Conservation (phyloP, 2,329 filamentous ascomycete genomes). For the Diaporthe vexans region DNA sequence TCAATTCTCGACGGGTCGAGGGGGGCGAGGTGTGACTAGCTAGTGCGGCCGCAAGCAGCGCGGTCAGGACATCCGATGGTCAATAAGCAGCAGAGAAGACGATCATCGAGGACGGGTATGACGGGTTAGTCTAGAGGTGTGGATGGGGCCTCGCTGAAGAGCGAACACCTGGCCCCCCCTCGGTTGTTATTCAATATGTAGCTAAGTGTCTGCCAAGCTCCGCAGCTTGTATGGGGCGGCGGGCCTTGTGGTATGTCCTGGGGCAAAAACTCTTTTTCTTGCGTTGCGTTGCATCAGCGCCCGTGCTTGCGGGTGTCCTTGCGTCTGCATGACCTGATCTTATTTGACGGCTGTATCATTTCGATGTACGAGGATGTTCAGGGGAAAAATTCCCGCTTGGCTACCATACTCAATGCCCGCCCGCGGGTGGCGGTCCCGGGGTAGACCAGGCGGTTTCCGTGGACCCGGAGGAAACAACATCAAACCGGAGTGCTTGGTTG, state of each 20-base stretch:
- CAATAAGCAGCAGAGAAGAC: constrained; percentile 2
- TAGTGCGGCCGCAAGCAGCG: constrained; percentile 16
- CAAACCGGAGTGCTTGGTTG: constrained; percentile 26
- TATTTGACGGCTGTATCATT: constrained; percentile 18
- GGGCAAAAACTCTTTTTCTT: constrained; percentile 18
- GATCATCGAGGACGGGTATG: constrained; percentile 21
- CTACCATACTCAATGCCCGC: not conserved
- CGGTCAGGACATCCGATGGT: constrained; percentile 12
- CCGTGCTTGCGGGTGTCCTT: constrained; percentile 16
- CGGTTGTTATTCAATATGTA: constrained; percentile 25
- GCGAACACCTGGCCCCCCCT: constrained; percentile 8
- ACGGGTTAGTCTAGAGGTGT: constrained; percentile 13
- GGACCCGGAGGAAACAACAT: constrained; percentile 19
- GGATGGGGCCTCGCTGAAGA: constrained; percentile 13
- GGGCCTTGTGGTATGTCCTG: not conserved
- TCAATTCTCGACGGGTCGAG: not conserved
- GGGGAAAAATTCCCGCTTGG: constrained; percentile 12
- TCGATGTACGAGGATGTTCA: constrained; percentile 30
- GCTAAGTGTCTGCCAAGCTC: constrained; percentile 20
- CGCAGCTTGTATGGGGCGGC: constrained; percentile 4
- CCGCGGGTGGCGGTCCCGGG: constrained; percentile 17
- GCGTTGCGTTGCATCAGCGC: constrained; percentile 18
- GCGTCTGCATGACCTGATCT: constrained; percentile 21
- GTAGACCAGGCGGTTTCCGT: constrained; percentile 14
- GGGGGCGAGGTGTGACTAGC: not conserved